Conservation (phyloP, 768 basidiomycete genomes). For the Hemileccinum rubropunctum region DNA sequence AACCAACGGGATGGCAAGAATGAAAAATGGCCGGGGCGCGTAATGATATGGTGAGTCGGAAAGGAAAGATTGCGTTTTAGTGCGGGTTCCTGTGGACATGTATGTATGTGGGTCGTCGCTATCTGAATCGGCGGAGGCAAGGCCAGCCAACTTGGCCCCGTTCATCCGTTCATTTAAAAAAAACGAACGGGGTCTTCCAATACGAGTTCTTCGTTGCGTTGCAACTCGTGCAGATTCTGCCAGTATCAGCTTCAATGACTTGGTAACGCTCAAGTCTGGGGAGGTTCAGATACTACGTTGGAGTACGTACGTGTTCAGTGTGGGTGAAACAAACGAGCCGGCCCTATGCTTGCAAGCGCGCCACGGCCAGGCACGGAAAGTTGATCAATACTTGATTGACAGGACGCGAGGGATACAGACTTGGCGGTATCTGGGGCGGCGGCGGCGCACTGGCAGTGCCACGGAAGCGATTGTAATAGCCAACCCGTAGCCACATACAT, state of each 20-base stretch:
- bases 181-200: too few species aligned
- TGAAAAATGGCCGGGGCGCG: neutral
- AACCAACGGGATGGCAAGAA: too few species aligned
- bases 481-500: too few species aligned
- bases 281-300: too few species aligned
- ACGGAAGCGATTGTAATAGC: too few species aligned
- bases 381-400: neutral
- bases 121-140: neutral
- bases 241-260: too few species aligned
- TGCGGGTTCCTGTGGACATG: constrained; percentile 3
- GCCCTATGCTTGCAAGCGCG: neutral
- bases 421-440: neutral
- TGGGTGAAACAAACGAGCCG: neutral
- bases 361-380: constrained; percentile 1
- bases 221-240: neutral
- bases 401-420: neutral
- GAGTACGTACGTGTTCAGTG: neutral
- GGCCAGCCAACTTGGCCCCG: neutral
- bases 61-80: constrained; percentile 1
- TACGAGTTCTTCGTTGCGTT: neutral
- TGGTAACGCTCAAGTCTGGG: too few species aligned
- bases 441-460: constrained; percentile 1
- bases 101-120: neutral
- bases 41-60: neutral
- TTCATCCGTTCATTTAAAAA: neutral